Base-by-base conservation (phyloP, 2,329 filamentous ascomycete genomes). In the Botrytis paeoniae region DNA sequence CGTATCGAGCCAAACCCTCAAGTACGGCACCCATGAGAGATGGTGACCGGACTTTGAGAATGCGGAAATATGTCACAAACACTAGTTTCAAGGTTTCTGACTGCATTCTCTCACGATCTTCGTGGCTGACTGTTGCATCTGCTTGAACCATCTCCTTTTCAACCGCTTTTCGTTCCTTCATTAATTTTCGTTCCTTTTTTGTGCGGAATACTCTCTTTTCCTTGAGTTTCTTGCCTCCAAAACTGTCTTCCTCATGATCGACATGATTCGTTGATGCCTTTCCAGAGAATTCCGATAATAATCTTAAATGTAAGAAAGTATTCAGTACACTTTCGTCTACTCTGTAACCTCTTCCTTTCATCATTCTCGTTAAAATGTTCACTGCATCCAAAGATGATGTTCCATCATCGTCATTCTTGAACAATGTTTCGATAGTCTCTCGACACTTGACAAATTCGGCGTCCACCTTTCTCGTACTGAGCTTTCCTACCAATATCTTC, bases 21-120 rank as follows among this genome's bases (percentile, higher is more conserved):
- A 99, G 88, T 0, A 98, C 95, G 22, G 95, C 95, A n/a, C 96
- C 96, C 93, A 98, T 98, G 29, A 99, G 88, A 77, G 92, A 89
- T 22, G 93, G 91, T 37, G 89, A 87, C 39, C 94, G 90, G 71
- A 90, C 86, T 84, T 98, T 98, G 61, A 99, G 85, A 71, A 98
- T 95, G 70, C 95, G 92, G 83, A 99, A 98, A 84, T 99, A 99
- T 3, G 91, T 92, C 25, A 93, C 93, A 81, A 99, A 99, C 18
- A 99, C 96, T 73, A 98, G 87, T 84, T 98, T 99, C 69, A 99
- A 84, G 2, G 95, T 98, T 83, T 99, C 97, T 8, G 94, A 92
- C 82, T 99, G 96, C 87, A 97, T 96, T 78, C 92, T 90, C 80
- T 98, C 96, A 69, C 93, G 89, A 82, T 98, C 94, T 82, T 99